Conservation (phyloP, 164 flowering plant species). For the Tetrastigma voinierianum region DNA sequence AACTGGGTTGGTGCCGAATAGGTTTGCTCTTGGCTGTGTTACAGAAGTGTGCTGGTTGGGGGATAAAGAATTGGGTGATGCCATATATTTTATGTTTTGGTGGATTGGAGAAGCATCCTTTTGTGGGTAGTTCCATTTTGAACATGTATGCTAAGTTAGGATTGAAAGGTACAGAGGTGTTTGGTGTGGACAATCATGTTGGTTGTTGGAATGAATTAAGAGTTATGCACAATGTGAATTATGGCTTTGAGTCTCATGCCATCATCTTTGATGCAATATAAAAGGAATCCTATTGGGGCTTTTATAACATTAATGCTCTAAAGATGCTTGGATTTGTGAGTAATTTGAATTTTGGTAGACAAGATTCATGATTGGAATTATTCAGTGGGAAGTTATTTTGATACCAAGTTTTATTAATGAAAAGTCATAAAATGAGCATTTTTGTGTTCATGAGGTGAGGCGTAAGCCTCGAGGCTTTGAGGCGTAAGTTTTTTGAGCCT, state of each 20-base stretch:
- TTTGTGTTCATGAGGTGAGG: too few relatives aligned
- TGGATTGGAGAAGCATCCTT: slow-evolving; percentile 35
- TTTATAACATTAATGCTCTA: slow-evolving; percentile 42
- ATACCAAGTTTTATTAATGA: too few relatives aligned
- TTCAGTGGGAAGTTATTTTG: too few relatives aligned
- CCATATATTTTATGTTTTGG: slow-evolving; percentile 37
- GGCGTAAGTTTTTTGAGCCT: too few relatives aligned
- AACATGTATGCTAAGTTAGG: slow-evolving; percentile 42
- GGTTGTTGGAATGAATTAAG: slow-evolving; percentile 61
- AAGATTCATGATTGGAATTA: too few relatives aligned
- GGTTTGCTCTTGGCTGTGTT: slow-evolving; percentile 52
- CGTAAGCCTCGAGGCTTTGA: too few relatives aligned
- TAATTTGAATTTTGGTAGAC: slow-evolving; percentile 32
- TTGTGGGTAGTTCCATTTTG: slow-evolving; percentile 42
- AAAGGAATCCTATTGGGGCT: slow-evolving; percentile 33
- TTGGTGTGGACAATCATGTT: slow-evolving; percentile 28
- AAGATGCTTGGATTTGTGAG: slow-evolving; percentile 34
- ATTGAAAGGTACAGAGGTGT: slow-evolving; percentile 25
- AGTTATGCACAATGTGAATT: slow-evolving; percentile 44
- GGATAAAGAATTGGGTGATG: slow-evolving; percentile 24
- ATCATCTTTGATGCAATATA: slow-evolving; percentile 21
- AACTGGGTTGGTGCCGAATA: slow-evolving; percentile 44
- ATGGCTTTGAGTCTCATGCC: slow-evolving; percentile 28
- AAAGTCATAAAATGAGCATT: too few relatives aligned
- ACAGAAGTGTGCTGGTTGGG: slow-evolving; percentile 25